Percentiles rank a stretch among this genome's conserved stretches.
Evolutionary conservation across 257 asterid genomes (phyloP).

Genomic region (Solanum gracilifrons): DNA sequence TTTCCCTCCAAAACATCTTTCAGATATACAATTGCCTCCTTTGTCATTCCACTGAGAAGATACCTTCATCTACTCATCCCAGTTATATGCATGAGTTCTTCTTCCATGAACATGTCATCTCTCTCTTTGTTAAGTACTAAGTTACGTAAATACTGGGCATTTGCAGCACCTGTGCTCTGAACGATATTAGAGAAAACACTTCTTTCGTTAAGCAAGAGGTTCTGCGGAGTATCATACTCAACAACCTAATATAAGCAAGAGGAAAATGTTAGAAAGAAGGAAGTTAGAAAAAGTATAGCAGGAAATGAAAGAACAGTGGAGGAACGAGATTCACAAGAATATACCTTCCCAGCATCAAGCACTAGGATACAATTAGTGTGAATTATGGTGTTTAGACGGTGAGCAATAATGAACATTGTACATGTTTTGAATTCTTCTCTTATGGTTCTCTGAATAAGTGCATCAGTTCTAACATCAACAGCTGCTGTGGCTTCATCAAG

Average conservation of each 20-base stretch:
- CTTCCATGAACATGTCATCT: not conserved
- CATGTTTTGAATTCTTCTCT: constrained; percentile 66
- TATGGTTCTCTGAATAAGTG: constrained; percentile 74
- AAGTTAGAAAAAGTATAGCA: not conserved
- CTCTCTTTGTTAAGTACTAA: constrained; percentile 31
- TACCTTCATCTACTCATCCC: constrained; percentile 26
- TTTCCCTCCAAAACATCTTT: constrained; percentile 51
- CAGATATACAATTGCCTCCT: constrained; percentile 42
- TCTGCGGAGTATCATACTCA: constrained; percentile 49
- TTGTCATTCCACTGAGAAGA: constrained; percentile 39
- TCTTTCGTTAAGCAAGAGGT: constrained; percentile 38
- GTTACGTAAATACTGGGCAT: constrained; percentile 60
- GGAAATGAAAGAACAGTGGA: not conserved
- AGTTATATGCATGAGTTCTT: constrained; percentile 1
- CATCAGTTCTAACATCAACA: constrained; percentile 81
- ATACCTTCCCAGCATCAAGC: constrained; percentile 66
- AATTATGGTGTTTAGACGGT: constrained; percentile 70
- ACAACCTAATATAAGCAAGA: constrained; percentile 29
- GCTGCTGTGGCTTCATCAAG: constrained; percentile 91
- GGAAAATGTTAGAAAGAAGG: not conserved
- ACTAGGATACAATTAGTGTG: constrained; percentile 61
- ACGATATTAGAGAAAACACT: constrained; percentile 66
- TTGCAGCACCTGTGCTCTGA: constrained; percentile 73
- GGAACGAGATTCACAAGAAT: not conserved
- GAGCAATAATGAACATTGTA: constrained; percentile 83